Evolutionary conservation across 176 grass and related monocot genomes (phyloP).

Genomic region (Alloteropsis semialata): DNA sequence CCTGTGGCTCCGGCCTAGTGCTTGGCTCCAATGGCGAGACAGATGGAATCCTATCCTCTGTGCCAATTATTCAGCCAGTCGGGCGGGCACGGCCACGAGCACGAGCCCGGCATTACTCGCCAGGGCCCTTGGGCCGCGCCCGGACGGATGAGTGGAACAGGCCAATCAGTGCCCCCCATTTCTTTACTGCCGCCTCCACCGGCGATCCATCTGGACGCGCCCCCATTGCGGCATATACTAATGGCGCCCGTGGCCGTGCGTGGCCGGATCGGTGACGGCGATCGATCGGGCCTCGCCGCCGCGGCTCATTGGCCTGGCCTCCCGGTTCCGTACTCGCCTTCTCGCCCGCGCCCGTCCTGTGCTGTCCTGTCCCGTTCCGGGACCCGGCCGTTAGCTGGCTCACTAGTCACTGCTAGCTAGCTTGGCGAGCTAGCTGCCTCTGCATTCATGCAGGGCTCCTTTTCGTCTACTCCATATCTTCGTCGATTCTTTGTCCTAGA

Average conservation of each 20-base stretch:
- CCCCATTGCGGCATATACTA: no score
- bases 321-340: neutral
- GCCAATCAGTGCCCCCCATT: slow-evolving; percentile 11
- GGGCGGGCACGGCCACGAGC: slow-evolving; percentile 31
- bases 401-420: neutral
- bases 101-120: slow-evolving; percentile 20
- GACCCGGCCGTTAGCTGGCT: neutral
- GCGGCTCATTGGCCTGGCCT: neutral
- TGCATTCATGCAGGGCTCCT: neutral
- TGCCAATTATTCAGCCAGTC: slow-evolving; percentile 43
- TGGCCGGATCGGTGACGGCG: slow-evolving; percentile 7
- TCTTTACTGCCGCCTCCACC: slow-evolving; percentile 34
- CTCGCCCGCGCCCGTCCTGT: neutral
- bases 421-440: neutral
- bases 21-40: slow-evolving; percentile 44
- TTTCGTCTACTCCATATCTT: neutral
- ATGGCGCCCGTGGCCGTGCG: neutral
- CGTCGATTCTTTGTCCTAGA: neutral
- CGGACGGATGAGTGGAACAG: neutral
- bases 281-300: neutral
- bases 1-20: neutral
- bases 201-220: slow-evolving; percentile 27
- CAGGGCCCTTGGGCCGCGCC: neutral
- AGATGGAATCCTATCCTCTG: slow-evolving; percentile 56
- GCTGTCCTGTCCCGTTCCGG: slow-evolving; percentile 6